A percentile compares a stretch with the other conserved stretches of the same genome.
Conservation (phyloP, 768 basidiomycete species). For the Nevesoporus exiguus region DNA sequence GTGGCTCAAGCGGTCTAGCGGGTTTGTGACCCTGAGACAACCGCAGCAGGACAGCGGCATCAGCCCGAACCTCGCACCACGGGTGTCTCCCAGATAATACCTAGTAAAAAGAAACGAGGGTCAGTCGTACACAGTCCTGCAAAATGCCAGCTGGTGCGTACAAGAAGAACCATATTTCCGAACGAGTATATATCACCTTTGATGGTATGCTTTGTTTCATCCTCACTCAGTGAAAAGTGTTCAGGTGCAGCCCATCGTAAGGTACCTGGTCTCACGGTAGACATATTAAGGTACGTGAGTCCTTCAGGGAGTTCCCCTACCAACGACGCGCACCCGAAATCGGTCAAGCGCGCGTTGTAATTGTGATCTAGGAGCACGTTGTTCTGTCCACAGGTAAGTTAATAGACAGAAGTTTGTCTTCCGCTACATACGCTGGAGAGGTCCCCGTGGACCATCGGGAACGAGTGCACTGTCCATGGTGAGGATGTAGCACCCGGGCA, state of each 20-base stretch:
- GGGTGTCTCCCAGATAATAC: neutral
- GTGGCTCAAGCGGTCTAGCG: neutral
- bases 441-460: constrained; percentile 11
- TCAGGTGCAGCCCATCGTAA: constrained; percentile 9
- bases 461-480: constrained; percentile 4
- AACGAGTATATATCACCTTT: neutral
- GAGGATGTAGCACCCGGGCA: neutral
- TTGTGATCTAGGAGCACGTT: constrained; percentile 10
- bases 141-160: neutral
- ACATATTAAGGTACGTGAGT: neutral
- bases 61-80: neutral
- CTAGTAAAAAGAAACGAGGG: neutral
- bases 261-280: constrained; percentile 4
- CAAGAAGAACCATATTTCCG: neutral
- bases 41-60: neutral
- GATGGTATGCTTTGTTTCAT: neutral
- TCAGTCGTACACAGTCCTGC: neutral
- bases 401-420: neutral
- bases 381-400: neutral
- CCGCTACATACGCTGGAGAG: constrained; percentile 1
- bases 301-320: constrained; percentile 4
- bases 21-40: neutral
- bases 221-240: constrained; percentile 1
- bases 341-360: constrained; percentile 5
- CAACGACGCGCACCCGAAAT: constrained; percentile 10